Evolutionary conservation across 2,329 filamentous ascomycete species (phyloP), one percentile per base, ranked within the genome.

Genomic region (Chaetomium strumarium): DNA sequence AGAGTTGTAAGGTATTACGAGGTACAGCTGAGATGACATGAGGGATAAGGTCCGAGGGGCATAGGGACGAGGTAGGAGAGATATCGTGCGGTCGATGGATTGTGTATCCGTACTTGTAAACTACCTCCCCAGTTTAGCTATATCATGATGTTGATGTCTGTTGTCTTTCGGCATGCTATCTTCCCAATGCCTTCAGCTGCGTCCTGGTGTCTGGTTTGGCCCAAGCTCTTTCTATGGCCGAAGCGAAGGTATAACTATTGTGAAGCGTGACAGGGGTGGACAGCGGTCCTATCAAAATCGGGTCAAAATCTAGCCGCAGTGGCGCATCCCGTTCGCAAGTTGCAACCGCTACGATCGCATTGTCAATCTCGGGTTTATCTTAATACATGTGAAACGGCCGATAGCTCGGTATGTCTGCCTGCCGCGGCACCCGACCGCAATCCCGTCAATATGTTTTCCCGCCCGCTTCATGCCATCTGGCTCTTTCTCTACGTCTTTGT

Each of bases 51-150:
- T 14, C 13, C 24, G 14, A 12, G 9, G 38, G 44, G 39, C 4
- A 12, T 16, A 14, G 37, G 33, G 19, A n/a, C 31, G n/a, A 9
- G 46, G 14, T 19, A 37, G 16, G 44, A 34, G 13, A 14, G 33
- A 34, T 24, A 24, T 24, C 24, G 24, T 24, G 24, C 24, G 17
- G 24, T n/a, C 16, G 40, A 39, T 37, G 10, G 49, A 14, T 19
- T 30, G 30, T 45, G 48, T 53, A 47, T 42, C 39, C 54, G 54
- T 56, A 56, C 48, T 56, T 54, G 51, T 53, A 56, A 47, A 49
- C 44, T 46, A 40, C 31, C 38, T 40, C 4, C 24, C 24, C 24
- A 24, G 24, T 24, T 24, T 49, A 33, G 46, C 31, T 53, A 53
- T 55, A n/a, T n/a, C n/a, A n/a, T 33, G 46, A 53, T 56, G 46